Evolutionary conservation across 2,329 filamentous ascomycete species (phyloP), one percentile per base, ranked within the genome.

Genomic region (Aulographum hederae): DNA sequence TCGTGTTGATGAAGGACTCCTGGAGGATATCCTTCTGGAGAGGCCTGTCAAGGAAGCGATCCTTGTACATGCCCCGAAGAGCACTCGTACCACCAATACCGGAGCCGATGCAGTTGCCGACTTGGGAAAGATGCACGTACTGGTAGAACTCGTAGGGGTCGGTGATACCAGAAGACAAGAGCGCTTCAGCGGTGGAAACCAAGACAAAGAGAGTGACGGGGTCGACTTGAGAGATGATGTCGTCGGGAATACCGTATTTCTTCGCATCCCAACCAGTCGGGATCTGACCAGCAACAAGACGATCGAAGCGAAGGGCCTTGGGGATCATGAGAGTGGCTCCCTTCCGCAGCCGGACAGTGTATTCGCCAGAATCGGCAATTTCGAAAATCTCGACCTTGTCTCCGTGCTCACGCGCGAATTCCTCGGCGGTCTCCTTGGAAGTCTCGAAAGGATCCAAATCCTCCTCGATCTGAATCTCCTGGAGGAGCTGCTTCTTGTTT

Each of bases 101-200:
- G 19, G 91, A 98, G 57, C 89, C 89, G 43, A 98, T 75, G 51
- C 86, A 95, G 68, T 98, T 98, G 55, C 89, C 89, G 32, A 98
- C 80, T 52, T 98, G 81, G 5, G 89, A 95, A 38, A 98, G 73
- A 56, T 98, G 89, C 39, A 98, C 85, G 48, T 98, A 98, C 65
- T 95, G 85, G 71, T 98, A 98, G 62, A 98, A 95, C 60, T 98
- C 89, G 51, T 95, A 98, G 14, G 89, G 91, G 51, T 98, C 91
- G 17, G 89, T 95, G 53, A 98, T 86, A 73, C 89, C 89, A 39
- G 81, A 78, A 18, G 82, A 78, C 32, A 98, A 67, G 5, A 98
- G 74, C 36, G 85, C 75, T 57, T 98, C 91, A 2, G 79, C 82
- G 30, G 85, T 92, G 33, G 81, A 91, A 29, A 95, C 85, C 28